These are phyloP conservation scores for Spinellus fusiger DNA, from an alignment of 192 early-diverging fungal genomes.

Conservation along the genomic window DNA sequence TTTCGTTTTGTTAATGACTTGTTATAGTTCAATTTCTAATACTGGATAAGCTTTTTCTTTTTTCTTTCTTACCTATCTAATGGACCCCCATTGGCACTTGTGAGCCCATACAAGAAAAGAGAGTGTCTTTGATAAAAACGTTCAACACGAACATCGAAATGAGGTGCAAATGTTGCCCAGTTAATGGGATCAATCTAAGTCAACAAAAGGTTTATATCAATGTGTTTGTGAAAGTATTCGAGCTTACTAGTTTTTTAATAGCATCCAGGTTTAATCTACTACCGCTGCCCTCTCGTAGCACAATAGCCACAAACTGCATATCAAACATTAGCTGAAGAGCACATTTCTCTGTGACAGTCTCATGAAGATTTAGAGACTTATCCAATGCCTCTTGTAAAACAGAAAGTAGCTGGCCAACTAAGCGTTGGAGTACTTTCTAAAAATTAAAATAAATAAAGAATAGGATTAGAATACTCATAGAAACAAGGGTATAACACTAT, in stretches of 20 bases:
- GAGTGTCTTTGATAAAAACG: constrained; percentile 49
- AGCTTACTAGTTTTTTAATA: background rate
- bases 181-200: constrained; percentile 72
- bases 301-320: constrained; percentile 40
- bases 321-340: constrained; percentile 65
- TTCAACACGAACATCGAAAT: constrained; percentile 47
- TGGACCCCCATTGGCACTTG: constrained; percentile 36
- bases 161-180: constrained; percentile 44
- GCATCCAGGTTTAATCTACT: background rate
- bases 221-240: background rate
- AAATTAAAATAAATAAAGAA: no score
- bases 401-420: background rate
- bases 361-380: background rate
- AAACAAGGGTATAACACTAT: no score
- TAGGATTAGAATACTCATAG: no score
- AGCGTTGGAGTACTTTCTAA: constrained; percentile 3
- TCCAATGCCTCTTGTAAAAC: background rate
- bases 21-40: constrained; percentile 1
- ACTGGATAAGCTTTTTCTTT: background rate
- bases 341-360: constrained; percentile 41
- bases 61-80: constrained; percentile 45
- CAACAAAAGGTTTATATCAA: background rate
- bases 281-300: constrained; percentile 35
- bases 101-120: constrained; percentile 47
- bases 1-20: constrained; percentile 35